These are phyloP conservation scores for Petunia secreta DNA, from an alignment of 257 asterid species.

Conservation along the genomic window DNA sequence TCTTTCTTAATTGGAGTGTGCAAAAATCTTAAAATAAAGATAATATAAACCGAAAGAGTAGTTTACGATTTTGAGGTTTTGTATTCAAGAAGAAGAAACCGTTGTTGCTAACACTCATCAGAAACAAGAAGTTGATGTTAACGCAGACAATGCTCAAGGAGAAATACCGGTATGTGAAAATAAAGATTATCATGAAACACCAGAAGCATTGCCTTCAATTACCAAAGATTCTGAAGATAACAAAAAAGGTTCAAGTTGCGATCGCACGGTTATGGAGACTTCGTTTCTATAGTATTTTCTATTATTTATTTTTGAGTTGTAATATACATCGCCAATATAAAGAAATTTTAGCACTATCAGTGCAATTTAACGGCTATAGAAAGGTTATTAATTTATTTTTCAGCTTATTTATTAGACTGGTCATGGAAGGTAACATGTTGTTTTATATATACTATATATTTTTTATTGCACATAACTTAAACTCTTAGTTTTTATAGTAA, in stretches of 20 bases:
- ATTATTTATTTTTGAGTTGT: too few species aligned
- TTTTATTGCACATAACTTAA: too few species aligned
- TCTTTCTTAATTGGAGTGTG: too few species aligned
- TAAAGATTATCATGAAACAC: constrained; percentile 35
- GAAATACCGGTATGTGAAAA: constrained; percentile 32
- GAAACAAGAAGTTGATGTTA: constrained; percentile 24
- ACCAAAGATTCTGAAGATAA: constrained; percentile 9
- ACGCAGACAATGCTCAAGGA: constrained; percentile 30
- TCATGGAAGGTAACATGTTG: too few species aligned
- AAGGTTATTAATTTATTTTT: too few species aligned
- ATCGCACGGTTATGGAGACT: neutral
- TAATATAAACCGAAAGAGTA: neutral
- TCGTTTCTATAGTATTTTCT: neutral
- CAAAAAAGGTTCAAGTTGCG: constrained; percentile 42
- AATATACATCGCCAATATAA: too few species aligned
- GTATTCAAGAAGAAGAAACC: constrained; percentile 41
- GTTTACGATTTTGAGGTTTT: constrained; percentile 7
- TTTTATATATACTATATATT: too few species aligned
- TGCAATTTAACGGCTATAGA: too few species aligned
- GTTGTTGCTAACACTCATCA: constrained; percentile 31
- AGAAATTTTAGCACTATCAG: too few species aligned
- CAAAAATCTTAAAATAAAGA: too few species aligned
- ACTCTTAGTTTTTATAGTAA: neutral
- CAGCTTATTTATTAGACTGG: too few species aligned
- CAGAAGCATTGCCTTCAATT: constrained; percentile 25